Conservation (phyloP, 495 filamentous ascomycete genomes). For the Penicillium arizonense region DNA sequence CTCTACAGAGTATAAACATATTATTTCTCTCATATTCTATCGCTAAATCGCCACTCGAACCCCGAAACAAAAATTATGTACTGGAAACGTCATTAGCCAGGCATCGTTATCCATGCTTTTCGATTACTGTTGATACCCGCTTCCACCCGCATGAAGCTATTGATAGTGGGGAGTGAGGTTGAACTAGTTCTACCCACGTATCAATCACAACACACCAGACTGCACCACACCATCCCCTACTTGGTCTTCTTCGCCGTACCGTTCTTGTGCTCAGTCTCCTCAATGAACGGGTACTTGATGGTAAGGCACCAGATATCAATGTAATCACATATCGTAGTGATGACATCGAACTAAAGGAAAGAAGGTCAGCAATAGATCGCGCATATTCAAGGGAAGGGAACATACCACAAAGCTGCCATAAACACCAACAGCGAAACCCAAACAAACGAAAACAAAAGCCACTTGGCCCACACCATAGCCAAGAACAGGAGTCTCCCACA, state of each 20-base stretch:
- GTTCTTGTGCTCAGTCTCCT: conserved; percentile 27
- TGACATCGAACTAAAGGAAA: conserved; percentile 67
- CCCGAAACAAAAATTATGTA: conserved; percentile 7
- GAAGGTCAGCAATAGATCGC: neutral
- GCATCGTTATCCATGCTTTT: neutral
- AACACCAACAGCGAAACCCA: conserved; percentile 78
- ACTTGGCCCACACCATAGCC: conserved; percentile 76
- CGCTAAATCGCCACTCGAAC: conserved; percentile 7
- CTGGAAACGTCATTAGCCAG: conserved; percentile 8
- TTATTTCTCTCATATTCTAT: conserved; percentile 8
- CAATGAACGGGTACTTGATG: conserved; percentile 68
- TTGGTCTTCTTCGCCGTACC: conserved; percentile 32
- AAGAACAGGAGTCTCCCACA: conserved; percentile 74
- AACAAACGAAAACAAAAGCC: conserved; percentile 78
- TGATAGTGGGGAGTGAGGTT: conserved; percentile 18
- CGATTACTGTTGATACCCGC: conserved; percentile 3
- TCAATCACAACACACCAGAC: neutral
- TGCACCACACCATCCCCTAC: conserved; percentile 6
- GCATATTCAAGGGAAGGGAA: neutral
- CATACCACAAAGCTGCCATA: conserved; percentile 92
- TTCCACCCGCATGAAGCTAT: conserved; percentile 8
- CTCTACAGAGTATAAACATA: neutral
- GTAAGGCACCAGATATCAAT: conserved; percentile 97
- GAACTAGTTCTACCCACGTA: conserved; percentile 16
- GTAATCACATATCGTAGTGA: conserved; percentile 95